Conservation (phyloP, 345 rosid species). For the Limnanthes douglasii region DNA sequence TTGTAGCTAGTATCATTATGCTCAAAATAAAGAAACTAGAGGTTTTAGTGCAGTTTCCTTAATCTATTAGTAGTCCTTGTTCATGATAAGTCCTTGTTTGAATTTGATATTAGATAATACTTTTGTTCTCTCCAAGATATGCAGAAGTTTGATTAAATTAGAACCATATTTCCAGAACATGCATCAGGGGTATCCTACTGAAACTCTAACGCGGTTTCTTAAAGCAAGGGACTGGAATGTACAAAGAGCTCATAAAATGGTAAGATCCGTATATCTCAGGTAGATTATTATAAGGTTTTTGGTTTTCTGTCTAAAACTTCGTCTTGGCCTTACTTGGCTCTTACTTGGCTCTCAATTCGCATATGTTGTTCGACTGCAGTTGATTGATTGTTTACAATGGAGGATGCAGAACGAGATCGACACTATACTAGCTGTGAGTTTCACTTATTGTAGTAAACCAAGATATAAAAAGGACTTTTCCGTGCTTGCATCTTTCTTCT, state of each 20-base stretch:
- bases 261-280: slow-evolving; percentile 14
- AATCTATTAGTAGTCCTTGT: too few relatives aligned
- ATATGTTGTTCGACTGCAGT: slow-evolving; percentile 25
- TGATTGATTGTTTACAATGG: slow-evolving; percentile 80
- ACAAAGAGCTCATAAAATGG: slow-evolving; percentile 74
- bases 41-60: too few relatives aligned
- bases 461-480: too few relatives aligned
- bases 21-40: too few relatives aligned
- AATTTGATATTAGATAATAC: not conserved
- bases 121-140: not conserved
- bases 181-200: slow-evolving; percentile 67
- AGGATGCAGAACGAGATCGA: slow-evolving; percentile 79
- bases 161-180: slow-evolving; percentile 35
- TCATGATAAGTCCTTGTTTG: slow-evolving; percentile 3
- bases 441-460: slow-evolving; percentile 3
- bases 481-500: not conserved
- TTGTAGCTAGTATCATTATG: too few relatives aligned
- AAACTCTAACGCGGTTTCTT: slow-evolving; percentile 62
- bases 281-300: too few relatives aligned
- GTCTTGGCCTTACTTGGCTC: not conserved
- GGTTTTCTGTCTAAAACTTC: too few relatives aligned
- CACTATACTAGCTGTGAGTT: slow-evolving; percentile 55
- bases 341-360: slow-evolving; percentile 4
- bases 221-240: slow-evolving; percentile 94
- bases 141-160: not conserved